phyloP scores from a whole-genome alignment of 192 early-diverging fungal genomes.

The Paraglomus occultum region DNA sequence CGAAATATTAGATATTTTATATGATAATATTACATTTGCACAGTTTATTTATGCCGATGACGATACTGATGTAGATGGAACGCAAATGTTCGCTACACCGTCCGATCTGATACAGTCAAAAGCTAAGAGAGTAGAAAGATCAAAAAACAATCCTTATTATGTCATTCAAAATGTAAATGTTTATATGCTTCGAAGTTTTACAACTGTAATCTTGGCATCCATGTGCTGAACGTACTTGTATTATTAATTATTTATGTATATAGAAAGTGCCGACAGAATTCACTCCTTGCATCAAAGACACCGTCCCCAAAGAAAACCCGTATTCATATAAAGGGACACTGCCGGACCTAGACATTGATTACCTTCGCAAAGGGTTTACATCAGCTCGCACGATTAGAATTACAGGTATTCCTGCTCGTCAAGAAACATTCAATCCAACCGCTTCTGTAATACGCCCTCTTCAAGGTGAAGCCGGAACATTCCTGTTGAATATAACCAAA shows the following conservation, averaged over 20 bases:
- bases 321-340: conserved; percentile 24
- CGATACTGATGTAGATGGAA: conserved; percentile 42
- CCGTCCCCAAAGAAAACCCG: conserved; percentile 18
- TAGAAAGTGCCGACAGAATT: conserved; percentile 20
- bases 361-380: conserved; percentile 4
- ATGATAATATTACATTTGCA: conserved; percentile 52
- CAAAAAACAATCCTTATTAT: conserved; percentile 39
- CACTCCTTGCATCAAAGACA: not conserved
- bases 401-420: conserved; percentile 11
- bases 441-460: conserved; percentile 11
- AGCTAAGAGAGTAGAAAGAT: conserved; percentile 29
- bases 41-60: conserved; percentile 52
- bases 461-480: conserved; percentile 21
- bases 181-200: not conserved
- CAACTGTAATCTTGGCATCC: too few species aligned
- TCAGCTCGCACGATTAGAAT: conserved; percentile 8
- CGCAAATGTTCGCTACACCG: conserved; percentile 19
- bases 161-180: conserved; percentile 44
- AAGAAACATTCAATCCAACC: conserved; percentile 1
- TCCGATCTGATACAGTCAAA: not conserved
- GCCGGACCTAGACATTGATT: not conserved
- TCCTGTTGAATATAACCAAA: conserved; percentile 51
- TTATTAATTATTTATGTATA: not conserved
- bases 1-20: conserved; percentile 57
- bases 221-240: too few species aligned